phyloP scores from a whole-genome alignment of 2,329 filamentous ascomycete species.

The Metarhizium sp. region DNA sequence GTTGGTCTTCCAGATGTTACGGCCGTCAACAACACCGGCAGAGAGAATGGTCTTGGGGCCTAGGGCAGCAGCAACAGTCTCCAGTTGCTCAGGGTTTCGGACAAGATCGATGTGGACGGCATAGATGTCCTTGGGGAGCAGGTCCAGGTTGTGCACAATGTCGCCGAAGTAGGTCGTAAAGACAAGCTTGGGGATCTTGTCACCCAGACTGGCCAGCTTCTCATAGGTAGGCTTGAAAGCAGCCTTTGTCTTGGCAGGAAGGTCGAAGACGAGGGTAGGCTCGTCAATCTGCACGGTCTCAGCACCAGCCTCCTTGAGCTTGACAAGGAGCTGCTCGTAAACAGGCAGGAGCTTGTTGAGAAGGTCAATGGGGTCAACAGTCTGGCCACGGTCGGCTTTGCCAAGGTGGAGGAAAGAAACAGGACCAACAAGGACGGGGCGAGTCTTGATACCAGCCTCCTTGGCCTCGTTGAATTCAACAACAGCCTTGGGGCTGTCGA shows the following conservation, averaged over 20 bases:
- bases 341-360: constrained; percentile 88
- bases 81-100: constrained; percentile 95
- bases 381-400: constrained; percentile 95
- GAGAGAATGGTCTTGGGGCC: constrained; percentile 86
- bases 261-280: constrained; percentile 91
- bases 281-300: constrained; percentile 98
- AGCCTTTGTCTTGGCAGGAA: constrained; percentile 81
- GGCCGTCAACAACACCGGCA: constrained; percentile 92
- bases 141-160: constrained; percentile 97
- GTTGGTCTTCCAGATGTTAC: constrained; percentile 99
- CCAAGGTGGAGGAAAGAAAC: constrained; percentile 96
- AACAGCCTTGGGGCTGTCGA: constrained; percentile 83
- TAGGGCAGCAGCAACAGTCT: constrained; percentile 72
- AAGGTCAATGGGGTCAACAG: constrained; percentile 85
- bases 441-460: constrained; percentile 86
- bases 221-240: constrained; percentile 98
- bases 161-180: constrained; percentile 99
- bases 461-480: constrained; percentile 94
- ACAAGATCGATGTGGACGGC: constrained; percentile 93
- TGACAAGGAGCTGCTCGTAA: constrained; percentile 83
- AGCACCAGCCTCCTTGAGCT: constrained; percentile 94
- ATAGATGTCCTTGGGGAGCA: constrained; percentile 69
- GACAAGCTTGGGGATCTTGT: constrained; percentile 76
- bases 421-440: constrained; percentile 89
- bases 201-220: constrained; percentile 68